Conservation (phyloP, 2,329 filamentous ascomycete genomes). For the Macrophomina phaseolina region DNA sequence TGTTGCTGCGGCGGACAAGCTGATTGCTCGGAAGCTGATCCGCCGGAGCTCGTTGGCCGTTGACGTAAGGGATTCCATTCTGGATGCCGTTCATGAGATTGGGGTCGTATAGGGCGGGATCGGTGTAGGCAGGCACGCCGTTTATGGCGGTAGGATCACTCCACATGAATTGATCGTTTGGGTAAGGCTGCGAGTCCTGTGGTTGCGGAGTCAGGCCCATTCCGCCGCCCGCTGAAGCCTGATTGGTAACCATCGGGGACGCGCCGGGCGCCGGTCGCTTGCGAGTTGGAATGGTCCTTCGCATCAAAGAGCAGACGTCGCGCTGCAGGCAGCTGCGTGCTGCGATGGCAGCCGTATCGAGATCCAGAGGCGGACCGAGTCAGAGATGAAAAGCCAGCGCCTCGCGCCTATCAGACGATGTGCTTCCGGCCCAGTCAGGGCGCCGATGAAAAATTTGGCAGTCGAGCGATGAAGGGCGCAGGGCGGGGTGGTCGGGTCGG, state of each 20-base stretch:
- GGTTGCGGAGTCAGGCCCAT: slow-evolving; percentile 36
- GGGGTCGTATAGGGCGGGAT: slow-evolving; percentile 45
- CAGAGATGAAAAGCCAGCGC: slow-evolving; percentile 20
- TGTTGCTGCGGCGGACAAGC: slow-evolving; percentile 53
- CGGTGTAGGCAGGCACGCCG: slow-evolving; percentile 41
- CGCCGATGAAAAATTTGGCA: not conserved
- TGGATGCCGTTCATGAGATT: slow-evolving; percentile 30
- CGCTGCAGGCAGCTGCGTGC: slow-evolving; percentile 2
- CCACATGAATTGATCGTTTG: slow-evolving; percentile 44
- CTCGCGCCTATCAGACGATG: slow-evolving; percentile 12
- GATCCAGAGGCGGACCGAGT: slow-evolving; percentile 20
- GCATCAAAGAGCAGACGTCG: slow-evolving; percentile 13
- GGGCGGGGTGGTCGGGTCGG: not conserved
- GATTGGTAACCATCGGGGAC: slow-evolving; percentile 66
- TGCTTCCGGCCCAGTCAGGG: not conserved
- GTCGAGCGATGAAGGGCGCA: not conserved
- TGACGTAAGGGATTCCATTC: slow-evolving; percentile 32
- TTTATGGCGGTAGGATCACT: slow-evolving; percentile 36
- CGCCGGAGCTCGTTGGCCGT: slow-evolving; percentile 24
- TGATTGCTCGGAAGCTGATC: slow-evolving; percentile 45
- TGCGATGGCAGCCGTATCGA: slow-evolving; percentile 7
- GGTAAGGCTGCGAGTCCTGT: slow-evolving; percentile 22
- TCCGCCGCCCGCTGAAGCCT: slow-evolving; percentile 35
- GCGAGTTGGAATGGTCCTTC: slow-evolving; percentile 49
- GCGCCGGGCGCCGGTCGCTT: slow-evolving; percentile 78